Evolutionary conservation across 2,329 filamentous ascomycete genomes (phyloP).

Genomic region (Penicillium sp.): DNA sequence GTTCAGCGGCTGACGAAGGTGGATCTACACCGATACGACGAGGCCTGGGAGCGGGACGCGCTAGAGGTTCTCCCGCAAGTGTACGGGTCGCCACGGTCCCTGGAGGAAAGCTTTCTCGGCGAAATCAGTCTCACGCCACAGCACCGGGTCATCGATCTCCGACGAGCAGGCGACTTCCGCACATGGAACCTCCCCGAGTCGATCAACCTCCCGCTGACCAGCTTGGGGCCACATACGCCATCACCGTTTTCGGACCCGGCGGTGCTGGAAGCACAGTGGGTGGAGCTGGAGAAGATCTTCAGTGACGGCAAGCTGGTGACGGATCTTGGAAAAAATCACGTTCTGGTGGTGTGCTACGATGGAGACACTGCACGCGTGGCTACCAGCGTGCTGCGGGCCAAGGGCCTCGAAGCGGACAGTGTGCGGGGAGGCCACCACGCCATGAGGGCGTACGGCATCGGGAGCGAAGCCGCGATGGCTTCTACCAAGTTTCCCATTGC

Average conservation of each 20-base stretch:
- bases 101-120: constrained; percentile 20
- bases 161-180: constrained; percentile 44
- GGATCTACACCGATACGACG: constrained; percentile 56
- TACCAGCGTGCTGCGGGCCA: constrained; percentile 54
- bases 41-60: constrained; percentile 53
- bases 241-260: constrained; percentile 50
- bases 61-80: constrained; percentile 42
- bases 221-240: constrained; percentile 30
- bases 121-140: constrained; percentile 28
- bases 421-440: constrained; percentile 44
- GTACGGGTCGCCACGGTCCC: constrained; percentile 26
- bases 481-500: constrained; percentile 9
- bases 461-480: constrained; percentile 12
- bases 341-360: constrained; percentile 54
- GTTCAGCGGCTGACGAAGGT: constrained; percentile 48
- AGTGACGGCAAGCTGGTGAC: constrained; percentile 19
- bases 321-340: constrained; percentile 31
- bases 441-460: constrained; percentile 27
- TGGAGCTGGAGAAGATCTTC: constrained; percentile 48
- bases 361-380: constrained; percentile 56
- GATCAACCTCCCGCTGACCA: constrained; percentile 46
- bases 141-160: constrained; percentile 47
- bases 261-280: constrained; percentile 49
- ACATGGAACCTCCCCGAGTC: constrained; percentile 46
- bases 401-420: constrained; percentile 49